Base-by-base conservation (phyloP, 768 basidiomycete genomes). In the Melanogaster broomeanus region DNA sequence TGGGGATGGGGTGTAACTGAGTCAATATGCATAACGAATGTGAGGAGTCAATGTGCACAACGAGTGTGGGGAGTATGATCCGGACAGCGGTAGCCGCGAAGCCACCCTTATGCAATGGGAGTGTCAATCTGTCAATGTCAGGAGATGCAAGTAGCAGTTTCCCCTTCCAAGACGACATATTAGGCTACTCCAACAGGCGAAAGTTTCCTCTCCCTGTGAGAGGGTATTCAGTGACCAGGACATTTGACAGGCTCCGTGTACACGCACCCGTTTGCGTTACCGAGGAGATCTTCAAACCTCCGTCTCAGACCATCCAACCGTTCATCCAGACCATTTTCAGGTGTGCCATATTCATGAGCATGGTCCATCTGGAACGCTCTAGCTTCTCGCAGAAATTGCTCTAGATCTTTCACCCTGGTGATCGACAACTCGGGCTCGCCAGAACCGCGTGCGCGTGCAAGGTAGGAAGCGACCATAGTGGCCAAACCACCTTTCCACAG, bases 391-490 rank as follows among this genome's bases (percentile, higher is more conserved):
- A 89, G 69, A 57, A 83, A 90, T 19, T 82, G 77, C 21, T 87
- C 83, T 2, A 90, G 73, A 51, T 85, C 83, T 54, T 83, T 82
- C 4, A 73, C 74, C 11, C 81, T 78, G 3, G 71, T 63, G 27
- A 75, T 72, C 0, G 85, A 86, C n/a, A 77, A 45, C 53, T 89
- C 85, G 2, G 88, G 88, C 57, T 90, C 88, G 33, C 80, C 79
- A 0, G 85, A 82, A 11, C 87, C 85, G 24, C 87, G 80, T 22
- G 79, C 76, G 12, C 83, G 81, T 3, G 88, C 88, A 22, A 90
- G 74, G 65, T 85, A 90, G 2, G 87, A 84, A 16, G 88, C 87
- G 13, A 84, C 77, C 18, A 89, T 19, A 0, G 88, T 90, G 4
- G 87, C 67, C 11, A 85, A 50, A n/a, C 82, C 87, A 28, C 88